A percentile compares a stretch with the other conserved stretches of the same genome.
These are phyloP conservation scores for Penicillium riverlandense DNA, from an alignment of 495 filamentous ascomycete species.

Conservation along the genomic window DNA sequence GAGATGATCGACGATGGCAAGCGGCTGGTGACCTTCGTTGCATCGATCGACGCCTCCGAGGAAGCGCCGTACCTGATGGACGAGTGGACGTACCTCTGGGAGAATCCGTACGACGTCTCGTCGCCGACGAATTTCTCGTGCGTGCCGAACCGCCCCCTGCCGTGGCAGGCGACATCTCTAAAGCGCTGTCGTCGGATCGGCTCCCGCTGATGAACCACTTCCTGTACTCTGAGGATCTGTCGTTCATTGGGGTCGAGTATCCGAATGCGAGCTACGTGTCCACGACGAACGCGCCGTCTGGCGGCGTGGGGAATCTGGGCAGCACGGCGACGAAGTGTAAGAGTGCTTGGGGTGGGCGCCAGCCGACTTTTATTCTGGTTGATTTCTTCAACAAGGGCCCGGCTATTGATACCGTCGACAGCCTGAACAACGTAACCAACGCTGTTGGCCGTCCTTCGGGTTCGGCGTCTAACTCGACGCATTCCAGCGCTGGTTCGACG, in stretches of 20 bases:
- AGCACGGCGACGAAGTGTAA: conserved; percentile 49
- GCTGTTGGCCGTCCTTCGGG: conserved; percentile 33
- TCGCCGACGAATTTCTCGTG: conserved; percentile 59
- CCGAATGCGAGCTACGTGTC: conserved; percentile 52
- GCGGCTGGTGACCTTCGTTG: conserved; percentile 60
- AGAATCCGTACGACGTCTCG: conserved; percentile 66
- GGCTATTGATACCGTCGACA: conserved; percentile 54
- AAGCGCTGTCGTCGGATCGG: conserved; percentile 38
- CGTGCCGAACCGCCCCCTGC: conserved; percentile 53
- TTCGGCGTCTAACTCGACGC: conserved; percentile 11
- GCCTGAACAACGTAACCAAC: conserved; percentile 52
- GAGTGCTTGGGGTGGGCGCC: conserved; percentile 40
- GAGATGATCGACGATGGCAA: conserved; percentile 56
- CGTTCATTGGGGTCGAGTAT: conserved; percentile 43
- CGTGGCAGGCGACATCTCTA: conserved; percentile 28
- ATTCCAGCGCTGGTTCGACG: conserved; percentile 25
- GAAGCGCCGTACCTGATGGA: conserved; percentile 60
- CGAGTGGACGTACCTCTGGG: conserved; percentile 70
- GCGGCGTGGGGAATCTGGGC: conserved; percentile 52
- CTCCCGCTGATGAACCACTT: conserved; percentile 71
- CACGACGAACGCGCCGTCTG: conserved; percentile 51
- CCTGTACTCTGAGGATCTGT: conserved; percentile 41
- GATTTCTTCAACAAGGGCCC: conserved; percentile 67
- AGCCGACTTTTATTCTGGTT: conserved; percentile 63
- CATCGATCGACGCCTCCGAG: conserved; percentile 40